A percentile compares a stretch with the other conserved stretches of the same genome.
Conservation (phyloP, 495 filamentous ascomycete species). For the Penicillium silybi region DNA sequence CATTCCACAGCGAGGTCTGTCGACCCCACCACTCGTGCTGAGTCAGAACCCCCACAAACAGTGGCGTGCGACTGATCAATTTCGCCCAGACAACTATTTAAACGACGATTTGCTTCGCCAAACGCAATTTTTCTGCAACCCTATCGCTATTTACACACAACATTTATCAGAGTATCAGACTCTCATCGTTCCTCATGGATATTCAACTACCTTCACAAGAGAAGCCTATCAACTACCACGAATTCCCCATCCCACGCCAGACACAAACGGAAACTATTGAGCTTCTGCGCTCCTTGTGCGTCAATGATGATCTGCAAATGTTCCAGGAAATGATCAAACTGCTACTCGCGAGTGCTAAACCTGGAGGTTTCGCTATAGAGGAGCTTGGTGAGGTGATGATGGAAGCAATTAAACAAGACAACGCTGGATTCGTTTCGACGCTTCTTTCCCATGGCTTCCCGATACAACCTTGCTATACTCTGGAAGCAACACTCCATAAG, state of each 20-base stretch:
- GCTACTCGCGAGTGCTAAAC: too few species aligned
- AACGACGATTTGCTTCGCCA: too few species aligned
- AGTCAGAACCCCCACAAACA: too few species aligned
- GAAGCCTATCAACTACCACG: constrained; percentile 1
- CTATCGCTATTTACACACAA: too few species aligned
- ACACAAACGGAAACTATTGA: constrained; percentile 2
- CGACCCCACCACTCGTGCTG: too few species aligned
- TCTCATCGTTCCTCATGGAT: too few species aligned
- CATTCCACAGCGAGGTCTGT: too few species aligned
- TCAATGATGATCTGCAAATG: background rate
- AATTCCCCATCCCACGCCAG: background rate
- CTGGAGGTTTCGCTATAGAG: constrained; percentile 2
- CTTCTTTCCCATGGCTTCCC: constrained; percentile 1
- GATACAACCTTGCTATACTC: background rate
- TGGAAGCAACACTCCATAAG: background rate
- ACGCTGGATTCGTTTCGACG: background rate
- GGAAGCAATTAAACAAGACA: constrained; percentile 10
- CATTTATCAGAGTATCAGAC: too few species aligned
- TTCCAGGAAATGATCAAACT: constrained; percentile 4
- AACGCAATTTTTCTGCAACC: too few species aligned
- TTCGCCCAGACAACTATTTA: too few species aligned
- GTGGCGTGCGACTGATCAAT: too few species aligned
- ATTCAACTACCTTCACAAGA: too few species aligned
- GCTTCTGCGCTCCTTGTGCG: constrained; percentile 3
- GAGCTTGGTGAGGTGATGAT: constrained; percentile 10